These are phyloP conservation scores for Zygosaccharomyces kombuchaensis DNA, from an alignment of 805 yeast species.

Conservation along the genomic window DNA sequence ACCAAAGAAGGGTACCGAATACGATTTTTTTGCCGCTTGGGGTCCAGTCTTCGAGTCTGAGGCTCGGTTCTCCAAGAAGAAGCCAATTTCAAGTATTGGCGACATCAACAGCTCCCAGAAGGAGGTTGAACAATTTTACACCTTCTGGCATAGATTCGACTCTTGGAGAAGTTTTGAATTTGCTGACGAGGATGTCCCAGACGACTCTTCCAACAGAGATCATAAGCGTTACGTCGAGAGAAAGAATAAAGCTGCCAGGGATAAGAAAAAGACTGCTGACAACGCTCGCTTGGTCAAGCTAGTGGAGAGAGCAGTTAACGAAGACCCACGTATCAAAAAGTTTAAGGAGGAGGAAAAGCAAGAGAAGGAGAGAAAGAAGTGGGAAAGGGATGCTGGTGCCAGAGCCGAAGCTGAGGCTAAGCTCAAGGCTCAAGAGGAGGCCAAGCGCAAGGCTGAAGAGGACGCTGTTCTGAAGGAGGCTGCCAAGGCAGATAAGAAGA, in stretches of 20 bases:
- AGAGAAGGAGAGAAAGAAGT: constrained; percentile 89
- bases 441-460: constrained; percentile 71
- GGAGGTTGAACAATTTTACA: constrained; percentile 83
- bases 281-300: constrained; percentile 81
- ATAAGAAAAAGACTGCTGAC: constrained; percentile 97
- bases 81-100: constrained; percentile 86
- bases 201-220: constrained; percentile 98
- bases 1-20: constrained; percentile 59
- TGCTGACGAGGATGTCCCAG: constrained; percentile 98
- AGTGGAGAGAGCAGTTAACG: constrained; percentile 80
- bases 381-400: constrained; percentile 98
- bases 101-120: constrained; percentile 59
- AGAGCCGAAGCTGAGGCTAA: constrained; percentile 95
- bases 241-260: constrained; percentile 93
- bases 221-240: constrained; percentile 98
- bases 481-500: constrained; percentile 76
- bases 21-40: constrained; percentile 90
- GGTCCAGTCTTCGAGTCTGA: constrained; percentile 87
- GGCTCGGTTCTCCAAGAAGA: constrained; percentile 85
- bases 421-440: constrained; percentile 83
- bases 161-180: constrained; percentile 98
- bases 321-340: constrained; percentile 91
- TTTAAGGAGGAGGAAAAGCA: constrained; percentile 93
- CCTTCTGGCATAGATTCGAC: constrained; percentile 89
- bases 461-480: constrained; percentile 59